Evolutionary conservation across 2,329 filamentous ascomycete genomes (phyloP).

Genomic region (Aspergillus candidus): DNA sequence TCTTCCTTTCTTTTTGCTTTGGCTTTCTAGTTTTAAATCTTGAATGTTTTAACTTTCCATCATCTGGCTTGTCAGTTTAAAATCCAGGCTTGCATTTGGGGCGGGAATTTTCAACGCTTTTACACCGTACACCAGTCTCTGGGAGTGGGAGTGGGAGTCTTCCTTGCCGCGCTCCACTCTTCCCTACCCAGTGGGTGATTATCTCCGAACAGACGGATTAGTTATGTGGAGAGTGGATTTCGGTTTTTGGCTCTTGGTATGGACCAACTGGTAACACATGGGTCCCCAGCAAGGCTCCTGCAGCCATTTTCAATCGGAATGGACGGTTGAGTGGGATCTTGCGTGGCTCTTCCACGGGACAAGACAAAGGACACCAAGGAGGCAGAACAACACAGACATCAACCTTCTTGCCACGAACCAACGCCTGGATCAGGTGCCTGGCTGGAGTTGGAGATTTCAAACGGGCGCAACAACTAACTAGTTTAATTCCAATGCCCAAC

Average conservation of each 20-base stretch:
- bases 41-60: no score
- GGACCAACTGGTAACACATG: no score
- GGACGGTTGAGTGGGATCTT: background rate
- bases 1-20: background rate
- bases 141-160: background rate
- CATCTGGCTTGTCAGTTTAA: no score
- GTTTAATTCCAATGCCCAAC: no score
- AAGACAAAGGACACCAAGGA: no score
- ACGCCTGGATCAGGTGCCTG: background rate
- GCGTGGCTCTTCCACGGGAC: background rate
- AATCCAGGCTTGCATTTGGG: no score
- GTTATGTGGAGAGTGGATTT: slow-evolving; percentile 1
- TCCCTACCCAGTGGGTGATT: slow-evolving; percentile 4
- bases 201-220: slow-evolving; percentile 5
- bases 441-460: background rate
- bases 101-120: no score
- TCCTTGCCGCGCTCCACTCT: slow-evolving; percentile 12
- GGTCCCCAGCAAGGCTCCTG: slow-evolving; percentile 1
- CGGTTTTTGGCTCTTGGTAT: background rate
- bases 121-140: no score
- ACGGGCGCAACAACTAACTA: no score
- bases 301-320: slow-evolving; percentile 1
- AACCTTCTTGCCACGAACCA: background rate
- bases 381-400: no score
- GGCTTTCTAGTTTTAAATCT: no score